Base-by-base conservation (phyloP, 2,329 filamentous ascomycete species). In the Plenodomus tracheiphilus region DNA sequence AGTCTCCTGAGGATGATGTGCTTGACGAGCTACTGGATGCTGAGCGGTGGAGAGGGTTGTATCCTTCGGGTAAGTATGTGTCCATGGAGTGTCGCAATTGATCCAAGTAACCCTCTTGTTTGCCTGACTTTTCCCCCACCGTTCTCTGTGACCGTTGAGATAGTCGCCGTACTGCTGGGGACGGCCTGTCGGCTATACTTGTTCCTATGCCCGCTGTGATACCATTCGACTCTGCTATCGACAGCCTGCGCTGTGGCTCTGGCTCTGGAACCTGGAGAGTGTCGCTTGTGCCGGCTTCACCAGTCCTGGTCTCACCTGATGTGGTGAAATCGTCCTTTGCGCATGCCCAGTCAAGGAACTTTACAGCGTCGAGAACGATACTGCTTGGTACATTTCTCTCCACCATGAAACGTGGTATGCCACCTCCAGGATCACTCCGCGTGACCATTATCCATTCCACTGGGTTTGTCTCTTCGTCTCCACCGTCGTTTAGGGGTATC, bases 361-460 rank as follows among this genome's bases (percentile, higher is more conserved):
- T 94, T 44, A 81, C 81, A 0, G 91, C 88, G 69, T 96, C 91
- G 36, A 79, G 79, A 20, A 90, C 81, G 60, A 96, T 94, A 30
- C 89, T 89, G 10, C 81, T 84, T 0, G 91, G 91, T 0, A 91
- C 96, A 22, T 88, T 89, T 66, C 89, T 85, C 64, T 96, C 91
- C n/a, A 96, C 89, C 81, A 96, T 86, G 74, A 94, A 96, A 13
- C 89, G 82, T 1, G 91, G 91, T 16, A 96, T 91, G 50, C 85
- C 93, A 43, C 91, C 91, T 10, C 91, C 91, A 2, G 91, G 91
- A 61, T 96, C 91, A 68, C 88, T 93, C 41, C 91, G 81, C 1
- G 91, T 96, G 16, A 96, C 84, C 91, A 96, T 96, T 52, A 94
- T 82, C 91, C 91, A 96, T 70, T 96, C 91, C 1, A 96, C 81